Evolutionary conservation across 371 early-diverging fungal species (phyloP).

Genomic region (Mucor indicus): DNA sequence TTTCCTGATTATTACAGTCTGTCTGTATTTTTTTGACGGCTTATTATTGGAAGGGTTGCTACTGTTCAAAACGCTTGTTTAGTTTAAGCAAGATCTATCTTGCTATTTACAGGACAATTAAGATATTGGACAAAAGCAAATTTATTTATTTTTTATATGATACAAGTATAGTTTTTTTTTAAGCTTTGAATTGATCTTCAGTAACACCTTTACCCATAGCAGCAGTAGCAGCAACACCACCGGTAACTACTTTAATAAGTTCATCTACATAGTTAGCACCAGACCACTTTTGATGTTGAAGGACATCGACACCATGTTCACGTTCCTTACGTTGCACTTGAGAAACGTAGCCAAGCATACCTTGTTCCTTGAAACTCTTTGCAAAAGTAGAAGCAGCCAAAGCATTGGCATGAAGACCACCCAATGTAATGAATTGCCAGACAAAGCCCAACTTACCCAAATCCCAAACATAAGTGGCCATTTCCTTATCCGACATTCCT

Average conservation of each 20-base stretch:
- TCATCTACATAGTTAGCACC: slow-evolving; percentile 95
- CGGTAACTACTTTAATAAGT: slow-evolving; percentile 87
- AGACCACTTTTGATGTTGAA: slow-evolving; percentile 96
- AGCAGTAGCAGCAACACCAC: slow-evolving; percentile 92
- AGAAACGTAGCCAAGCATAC: slow-evolving; percentile 95
- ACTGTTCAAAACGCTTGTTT: too few species aligned
- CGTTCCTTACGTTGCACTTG: slow-evolving; percentile 95
- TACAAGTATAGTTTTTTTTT: too few species aligned
- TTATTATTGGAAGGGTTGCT: too few species aligned
- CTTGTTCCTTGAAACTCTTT: slow-evolving; percentile 80
- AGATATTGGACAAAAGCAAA: too few species aligned
- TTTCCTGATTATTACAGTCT: too few species aligned
- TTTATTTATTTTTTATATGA: too few species aligned
- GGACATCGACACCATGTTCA: slow-evolving; percentile 84
- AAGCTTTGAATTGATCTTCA: slow-evolving; percentile 69
- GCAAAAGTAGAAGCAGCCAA: slow-evolving; percentile 81
- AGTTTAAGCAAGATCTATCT: too few species aligned
- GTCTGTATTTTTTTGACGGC: too few species aligned
- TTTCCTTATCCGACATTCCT: slow-evolving; percentile 87
- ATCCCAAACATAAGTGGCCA: slow-evolving; percentile 75
- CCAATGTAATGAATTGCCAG: slow-evolving; percentile 98
- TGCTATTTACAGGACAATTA: too few species aligned
- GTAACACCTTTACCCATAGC: slow-evolving; percentile 95
- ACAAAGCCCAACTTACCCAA: slow-evolving; percentile 90
- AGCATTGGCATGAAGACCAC: slow-evolving; percentile 94